These are phyloP conservation scores for Rubroshorea leprosula DNA, from an alignment of 345 rosid species.

Conservation along the genomic window DNA sequence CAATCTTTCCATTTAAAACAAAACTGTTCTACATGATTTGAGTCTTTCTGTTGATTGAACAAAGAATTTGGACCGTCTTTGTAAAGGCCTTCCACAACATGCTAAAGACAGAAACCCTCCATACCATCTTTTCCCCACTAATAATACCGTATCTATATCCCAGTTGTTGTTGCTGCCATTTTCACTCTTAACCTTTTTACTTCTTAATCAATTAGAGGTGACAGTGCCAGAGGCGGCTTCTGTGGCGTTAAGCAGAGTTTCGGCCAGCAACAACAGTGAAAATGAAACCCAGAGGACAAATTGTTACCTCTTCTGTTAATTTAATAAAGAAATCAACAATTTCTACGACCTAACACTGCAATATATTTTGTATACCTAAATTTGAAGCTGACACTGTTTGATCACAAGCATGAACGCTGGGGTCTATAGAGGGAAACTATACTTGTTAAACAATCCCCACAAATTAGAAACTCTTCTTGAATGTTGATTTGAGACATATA, in stretches of 20 bases:
- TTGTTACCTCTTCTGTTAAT: not conserved
- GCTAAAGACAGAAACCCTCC: constrained; percentile 57
- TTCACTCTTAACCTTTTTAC: constrained; percentile 10
- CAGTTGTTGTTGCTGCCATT: constrained; percentile 9
- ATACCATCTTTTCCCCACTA: constrained; percentile 27
- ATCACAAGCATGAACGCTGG: not conserved
- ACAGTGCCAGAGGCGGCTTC: constrained; percentile 40
- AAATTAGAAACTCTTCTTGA: not conserved
- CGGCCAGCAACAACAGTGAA: constrained; percentile 36
- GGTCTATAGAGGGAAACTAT: not conserved
- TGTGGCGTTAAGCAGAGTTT: constrained; percentile 35
- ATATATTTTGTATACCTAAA: too few species aligned
- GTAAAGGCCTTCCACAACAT: constrained; percentile 27
- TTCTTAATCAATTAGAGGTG: constrained; percentile 25
- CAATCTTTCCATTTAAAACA: constrained; percentile 29
- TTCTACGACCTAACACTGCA: not conserved
- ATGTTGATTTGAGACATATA: not conserved
- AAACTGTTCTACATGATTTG: constrained; percentile 37
- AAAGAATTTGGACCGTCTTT: constrained; percentile 53
- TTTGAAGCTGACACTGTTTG: not conserved
- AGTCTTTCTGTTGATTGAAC: constrained; percentile 37
- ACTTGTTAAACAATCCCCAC: not conserved
- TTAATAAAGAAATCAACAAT: not conserved
- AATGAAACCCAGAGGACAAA: constrained; percentile 4
- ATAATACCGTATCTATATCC: constrained; percentile 11